Conservation (phyloP, 208 protist species). For the Trypanosoma boissoni region DNA sequence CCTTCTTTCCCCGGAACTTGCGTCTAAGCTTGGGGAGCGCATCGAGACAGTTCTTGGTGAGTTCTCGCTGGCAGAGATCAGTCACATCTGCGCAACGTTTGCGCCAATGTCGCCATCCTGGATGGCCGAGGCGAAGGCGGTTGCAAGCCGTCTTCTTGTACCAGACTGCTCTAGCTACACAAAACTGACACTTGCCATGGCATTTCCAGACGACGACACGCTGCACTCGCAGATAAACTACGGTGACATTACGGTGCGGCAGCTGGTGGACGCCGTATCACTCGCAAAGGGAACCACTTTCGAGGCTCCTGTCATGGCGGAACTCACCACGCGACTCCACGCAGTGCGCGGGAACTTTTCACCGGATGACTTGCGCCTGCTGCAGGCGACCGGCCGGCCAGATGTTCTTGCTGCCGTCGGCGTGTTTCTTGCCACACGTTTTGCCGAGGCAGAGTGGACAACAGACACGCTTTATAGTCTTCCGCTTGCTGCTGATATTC, state of each 20-base stretch:
- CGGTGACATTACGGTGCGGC: slow-evolving; percentile 44
- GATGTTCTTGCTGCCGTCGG: slow-evolving; percentile 40
- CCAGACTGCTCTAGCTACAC: slow-evolving; percentile 31
- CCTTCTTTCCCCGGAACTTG: slow-evolving; percentile 57
- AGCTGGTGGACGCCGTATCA: slow-evolving; percentile 71
- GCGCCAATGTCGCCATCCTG: slow-evolving; percentile 57
- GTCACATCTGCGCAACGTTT: slow-evolving; percentile 82
- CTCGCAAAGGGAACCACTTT: slow-evolving; percentile 30
- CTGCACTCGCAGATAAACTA: slow-evolving; percentile 53
- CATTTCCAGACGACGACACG: slow-evolving; percentile 61
- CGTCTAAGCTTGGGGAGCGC: slow-evolving; percentile 41
- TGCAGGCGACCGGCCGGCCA: slow-evolving; percentile 39
- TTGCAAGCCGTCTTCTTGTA: slow-evolving; percentile 51
- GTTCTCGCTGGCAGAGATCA: slow-evolving; percentile 73
- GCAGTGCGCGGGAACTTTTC: slow-evolving; percentile 43
- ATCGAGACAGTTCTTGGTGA: slow-evolving; percentile 75
- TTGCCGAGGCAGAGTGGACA: slow-evolving; percentile 64
- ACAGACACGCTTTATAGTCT: slow-evolving; percentile 68
- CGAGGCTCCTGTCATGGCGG: slow-evolving; percentile 36
- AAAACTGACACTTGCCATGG: slow-evolving; percentile 55
- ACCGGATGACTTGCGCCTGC: slow-evolving; percentile 58
- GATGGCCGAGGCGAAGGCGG: slow-evolving; percentile 68
- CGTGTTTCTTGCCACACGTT: slow-evolving; percentile 47
- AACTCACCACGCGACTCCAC: slow-evolving; percentile 47
- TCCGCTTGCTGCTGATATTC: slow-evolving; percentile 38